Base-by-base conservation (phyloP, 768 basidiomycete genomes). In the Termitomyces sp. region DNA sequence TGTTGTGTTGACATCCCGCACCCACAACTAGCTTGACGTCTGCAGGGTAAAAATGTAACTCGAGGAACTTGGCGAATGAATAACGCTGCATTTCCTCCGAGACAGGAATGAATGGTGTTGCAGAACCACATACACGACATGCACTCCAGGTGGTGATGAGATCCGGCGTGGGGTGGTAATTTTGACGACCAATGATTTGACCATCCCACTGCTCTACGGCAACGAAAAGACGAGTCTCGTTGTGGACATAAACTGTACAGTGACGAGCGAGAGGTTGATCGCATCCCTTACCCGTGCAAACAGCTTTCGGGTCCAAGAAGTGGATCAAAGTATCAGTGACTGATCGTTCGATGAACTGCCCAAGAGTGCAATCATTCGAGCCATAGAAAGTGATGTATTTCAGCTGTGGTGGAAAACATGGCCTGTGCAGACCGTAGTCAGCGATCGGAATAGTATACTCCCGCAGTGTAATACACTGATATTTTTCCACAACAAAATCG, bases 41-140 rank as follows among this genome's bases (percentile, higher is more conserved):
- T 34, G 92, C 83, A 30, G 93, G 94, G 70, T 98, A 97, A 70
- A 98, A 98, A 65, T 93, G 90, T 26, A 96, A 82, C 66, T 99
- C 96, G 28, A 99, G 80, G 68, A 96, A 98, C 63, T 97, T 95
- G 35, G 89, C 92, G 67, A 98, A 96, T 5, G 95, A 98, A 66
- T 96, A 93, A 54, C 87, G 77, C 64, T 92, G 89, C 79, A 95
- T 93, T 67, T 96, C 93, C 62, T 91, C 87, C 2, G 92, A 92
- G 38, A 93, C 84, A 5, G 86, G 87, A 60, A 94, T 89, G 70
- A 94, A 90, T 2, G 92, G 90, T 2, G 91, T 94, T 1, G 86
- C 87, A 5, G 77, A 87, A 30, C 80, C 85, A 66, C 84, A 92
- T 24, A 86, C 70, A 55, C 87, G 82, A 69, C 97, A 99, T 7